Evolutionary conservation across 345 rosid species (phyloP).

Genomic region (Ricinus communis): DNA sequence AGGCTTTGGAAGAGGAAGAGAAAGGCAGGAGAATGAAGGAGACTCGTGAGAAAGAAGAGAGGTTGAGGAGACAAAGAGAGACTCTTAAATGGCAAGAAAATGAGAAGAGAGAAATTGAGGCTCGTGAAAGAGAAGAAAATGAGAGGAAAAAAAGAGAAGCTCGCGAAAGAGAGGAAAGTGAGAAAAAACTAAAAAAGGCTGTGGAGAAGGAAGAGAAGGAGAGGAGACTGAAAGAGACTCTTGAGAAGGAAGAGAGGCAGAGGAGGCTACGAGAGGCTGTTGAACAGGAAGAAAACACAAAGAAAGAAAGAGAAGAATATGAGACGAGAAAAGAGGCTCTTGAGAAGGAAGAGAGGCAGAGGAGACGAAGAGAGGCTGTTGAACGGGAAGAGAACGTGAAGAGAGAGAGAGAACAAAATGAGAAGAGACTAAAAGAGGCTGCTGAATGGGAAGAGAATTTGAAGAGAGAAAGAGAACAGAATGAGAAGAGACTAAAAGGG

Average conservation of each 20-base stretch:
- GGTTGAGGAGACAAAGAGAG: slow-evolving; percentile 23
- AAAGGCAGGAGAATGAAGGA: slow-evolving; percentile 25
- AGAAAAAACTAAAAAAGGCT: slow-evolving; percentile 31
- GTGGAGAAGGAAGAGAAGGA: slow-evolving; percentile 40
- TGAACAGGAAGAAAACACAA: slow-evolving; percentile 41
- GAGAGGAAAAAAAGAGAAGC: slow-evolving; percentile 33
- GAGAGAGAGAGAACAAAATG: slow-evolving; percentile 44
- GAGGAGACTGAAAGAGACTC: slow-evolving; percentile 33
- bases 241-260: slow-evolving; percentile 34
- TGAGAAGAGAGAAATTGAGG: slow-evolving; percentile 26
- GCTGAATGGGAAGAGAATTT: slow-evolving; percentile 47
- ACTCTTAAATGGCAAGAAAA: slow-evolving; percentile 29
- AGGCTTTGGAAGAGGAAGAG: too few relatives aligned
- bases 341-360: slow-evolving; percentile 41
- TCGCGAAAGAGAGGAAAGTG: slow-evolving; percentile 33
- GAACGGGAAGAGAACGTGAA: slow-evolving; percentile 39
- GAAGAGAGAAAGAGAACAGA: slow-evolving; percentile 42
- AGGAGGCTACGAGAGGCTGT: slow-evolving; percentile 34
- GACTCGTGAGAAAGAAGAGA: not conserved
- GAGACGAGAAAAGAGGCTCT: slow-evolving; percentile 38
- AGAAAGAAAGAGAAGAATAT: slow-evolving; percentile 39
- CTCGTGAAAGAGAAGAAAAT: slow-evolving; percentile 27
- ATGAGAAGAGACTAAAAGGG: slow-evolving; percentile 38
- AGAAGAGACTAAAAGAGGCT: slow-evolving; percentile 38
- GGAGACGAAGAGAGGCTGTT: slow-evolving; percentile 29